Conservation (phyloP, 257 asterid species). For the Handroanthus guayacan region DNA sequence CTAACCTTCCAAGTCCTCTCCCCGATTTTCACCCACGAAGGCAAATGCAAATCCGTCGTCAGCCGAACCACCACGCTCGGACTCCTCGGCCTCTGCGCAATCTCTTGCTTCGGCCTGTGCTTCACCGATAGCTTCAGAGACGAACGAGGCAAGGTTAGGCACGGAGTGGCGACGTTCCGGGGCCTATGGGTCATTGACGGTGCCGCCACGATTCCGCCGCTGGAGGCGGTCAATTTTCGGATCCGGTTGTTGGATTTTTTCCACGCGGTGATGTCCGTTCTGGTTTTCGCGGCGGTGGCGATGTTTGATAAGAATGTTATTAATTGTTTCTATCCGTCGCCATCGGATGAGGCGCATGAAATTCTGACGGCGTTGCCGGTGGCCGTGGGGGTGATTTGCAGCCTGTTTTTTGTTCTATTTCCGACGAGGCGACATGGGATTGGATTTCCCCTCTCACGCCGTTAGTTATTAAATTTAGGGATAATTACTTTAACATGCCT, state of each 20-base stretch:
- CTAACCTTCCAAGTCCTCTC: conserved; percentile 74
- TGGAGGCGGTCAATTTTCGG: conserved; percentile 54
- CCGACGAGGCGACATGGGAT: conserved; percentile 84
- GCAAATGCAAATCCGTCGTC: conserved; percentile 59
- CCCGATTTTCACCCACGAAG: conserved; percentile 69
- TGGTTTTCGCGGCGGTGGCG: conserved; percentile 74
- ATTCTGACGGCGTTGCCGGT: conserved; percentile 65
- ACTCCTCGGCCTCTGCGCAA: conserved; percentile 56
- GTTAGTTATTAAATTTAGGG: conserved; percentile 26
- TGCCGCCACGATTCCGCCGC: conserved; percentile 39
- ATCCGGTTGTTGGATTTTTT: conserved; percentile 61
- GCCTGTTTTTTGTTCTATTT: conserved; percentile 60
- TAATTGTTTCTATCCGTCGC: conserved; percentile 67
- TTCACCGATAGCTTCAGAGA: conserved; percentile 90
- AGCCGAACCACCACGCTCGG: conserved; percentile 52
- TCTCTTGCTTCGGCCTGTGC: conserved; percentile 58
- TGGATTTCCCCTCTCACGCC: conserved; percentile 82
- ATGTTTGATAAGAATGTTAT: conserved; percentile 75
- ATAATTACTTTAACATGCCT: too few relatives aligned
- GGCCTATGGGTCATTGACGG: conserved; percentile 78
- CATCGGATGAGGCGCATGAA: conserved; percentile 63
- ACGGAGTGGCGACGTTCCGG: conserved; percentile 74
- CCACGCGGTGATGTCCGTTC: conserved; percentile 65
- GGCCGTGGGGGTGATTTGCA: conserved; percentile 67
- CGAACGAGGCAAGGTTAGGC: conserved; percentile 74